These are phyloP conservation scores for Agastache rugosa DNA, from an alignment of 257 asterid genomes.

Conservation along the genomic window DNA sequence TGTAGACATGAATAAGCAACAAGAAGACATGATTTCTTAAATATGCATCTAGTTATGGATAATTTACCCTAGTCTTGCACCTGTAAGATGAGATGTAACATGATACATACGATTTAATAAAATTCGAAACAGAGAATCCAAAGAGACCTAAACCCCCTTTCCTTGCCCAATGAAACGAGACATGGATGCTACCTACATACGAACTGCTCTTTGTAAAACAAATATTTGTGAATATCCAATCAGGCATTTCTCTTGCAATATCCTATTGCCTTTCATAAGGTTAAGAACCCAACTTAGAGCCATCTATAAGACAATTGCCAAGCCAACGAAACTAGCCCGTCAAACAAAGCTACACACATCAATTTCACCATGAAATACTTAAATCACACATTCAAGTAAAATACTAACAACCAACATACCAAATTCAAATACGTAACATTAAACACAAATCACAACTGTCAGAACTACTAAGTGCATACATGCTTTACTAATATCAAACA, in stretches of 20 bases:
- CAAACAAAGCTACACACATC: constrained; percentile 2
- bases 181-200: not conserved
- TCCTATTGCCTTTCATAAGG: not conserved
- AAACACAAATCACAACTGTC: constrained; percentile 24
- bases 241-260: not conserved
- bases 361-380: constrained; percentile 11
- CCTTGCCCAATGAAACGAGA: not conserved
- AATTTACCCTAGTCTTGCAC: not conserved
- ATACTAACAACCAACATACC: constrained; percentile 17
- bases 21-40: not conserved
- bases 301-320: not conserved
- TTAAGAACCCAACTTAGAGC: constrained; percentile 8
- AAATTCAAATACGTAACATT: constrained; percentile 9
- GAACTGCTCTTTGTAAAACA: constrained; percentile 6
- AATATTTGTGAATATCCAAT: not conserved
- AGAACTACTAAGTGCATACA: constrained; percentile 9
- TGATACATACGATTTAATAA: not conserved
- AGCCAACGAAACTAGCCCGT: constrained; percentile 8
- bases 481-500: too few species aligned
- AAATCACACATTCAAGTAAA: constrained; percentile 8
- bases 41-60: not conserved
- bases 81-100: not conserved
- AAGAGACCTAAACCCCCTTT: not conserved
- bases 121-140: not conserved
- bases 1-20: not conserved